phyloP scores from a whole-genome alignment of 163 green algal species.

The Scenedesmus sp. region DNA sequence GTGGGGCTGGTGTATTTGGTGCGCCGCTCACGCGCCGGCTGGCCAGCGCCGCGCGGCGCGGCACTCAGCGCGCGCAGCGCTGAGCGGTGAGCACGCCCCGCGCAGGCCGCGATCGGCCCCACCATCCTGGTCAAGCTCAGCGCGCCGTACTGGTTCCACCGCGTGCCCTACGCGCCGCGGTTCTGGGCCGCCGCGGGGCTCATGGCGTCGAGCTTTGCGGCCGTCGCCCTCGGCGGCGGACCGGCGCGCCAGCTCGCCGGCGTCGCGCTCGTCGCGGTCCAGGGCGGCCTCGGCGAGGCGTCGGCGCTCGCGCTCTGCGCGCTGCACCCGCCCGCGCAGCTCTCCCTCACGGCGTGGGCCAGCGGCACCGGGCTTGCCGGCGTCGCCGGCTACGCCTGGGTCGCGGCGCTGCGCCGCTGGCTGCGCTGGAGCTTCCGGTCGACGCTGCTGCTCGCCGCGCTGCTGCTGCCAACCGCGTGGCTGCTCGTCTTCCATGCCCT shows the following conservation, averaged over 20 bases:
- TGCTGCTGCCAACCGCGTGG: constrained; percentile 51
- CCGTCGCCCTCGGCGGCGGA: constrained; percentile 47
- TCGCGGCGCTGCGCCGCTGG: constrained; percentile 64
- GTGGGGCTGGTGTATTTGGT: constrained; percentile 75
- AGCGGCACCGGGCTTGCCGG: constrained; percentile 73
- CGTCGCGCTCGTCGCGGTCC: constrained; percentile 63
- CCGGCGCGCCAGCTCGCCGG: constrained; percentile 61
- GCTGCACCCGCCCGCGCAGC: constrained; percentile 43
- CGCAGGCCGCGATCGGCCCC: constrained; percentile 64
- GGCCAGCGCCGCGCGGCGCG: no score
- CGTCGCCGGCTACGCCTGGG: constrained; percentile 75
- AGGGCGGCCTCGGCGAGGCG: constrained; percentile 71
- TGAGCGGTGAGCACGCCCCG: no score
- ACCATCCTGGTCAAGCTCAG: constrained; percentile 67
- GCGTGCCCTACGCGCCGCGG: constrained; percentile 49
- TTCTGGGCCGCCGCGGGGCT: constrained; percentile 48
- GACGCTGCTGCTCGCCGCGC: constrained; percentile 62
- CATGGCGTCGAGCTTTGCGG: constrained; percentile 57
- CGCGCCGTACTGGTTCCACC: constrained; percentile 70
- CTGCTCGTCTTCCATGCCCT: constrained; percentile 53
- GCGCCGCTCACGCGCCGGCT: no score
- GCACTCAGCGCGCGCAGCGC: no score
- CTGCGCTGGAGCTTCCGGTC: constrained; percentile 57
- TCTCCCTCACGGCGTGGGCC: constrained; percentile 64
- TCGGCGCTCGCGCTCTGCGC: constrained; percentile 51